Evolutionary conservation across 352 stramenopile species (phyloP).

Genomic region (Pythium brassicae): DNA sequence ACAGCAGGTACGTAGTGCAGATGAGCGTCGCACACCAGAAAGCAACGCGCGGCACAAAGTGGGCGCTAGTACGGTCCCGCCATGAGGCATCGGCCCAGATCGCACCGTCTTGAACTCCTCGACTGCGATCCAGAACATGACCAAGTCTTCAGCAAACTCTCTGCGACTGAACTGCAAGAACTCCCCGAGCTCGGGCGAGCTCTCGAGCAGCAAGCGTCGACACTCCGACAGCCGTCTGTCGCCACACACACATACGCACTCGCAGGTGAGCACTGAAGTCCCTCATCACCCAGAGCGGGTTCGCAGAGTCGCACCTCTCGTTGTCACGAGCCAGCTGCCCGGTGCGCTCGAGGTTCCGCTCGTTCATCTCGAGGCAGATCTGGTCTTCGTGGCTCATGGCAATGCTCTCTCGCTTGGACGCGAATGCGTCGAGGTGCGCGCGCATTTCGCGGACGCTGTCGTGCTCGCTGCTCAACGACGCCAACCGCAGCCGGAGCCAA

Average conservation of each 20-base stretch:
- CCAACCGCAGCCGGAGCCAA: slow-evolving; percentile 12
- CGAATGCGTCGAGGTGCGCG: slow-evolving; percentile 28
- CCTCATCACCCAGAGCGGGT: background rate
- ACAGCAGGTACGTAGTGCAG: too few relatives aligned
- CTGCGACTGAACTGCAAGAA: slow-evolving; percentile 41
- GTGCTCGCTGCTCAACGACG: slow-evolving; percentile 9
- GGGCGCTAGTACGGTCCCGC: background rate
- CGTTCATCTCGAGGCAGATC: slow-evolving; percentile 18
- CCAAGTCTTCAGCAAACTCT: slow-evolving; percentile 55
- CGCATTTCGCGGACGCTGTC: slow-evolving; percentile 16
- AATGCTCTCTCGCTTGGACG: slow-evolving; percentile 30
- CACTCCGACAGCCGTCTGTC: slow-evolving; percentile 32
- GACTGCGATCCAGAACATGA: slow-evolving; percentile 60
- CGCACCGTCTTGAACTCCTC: slow-evolving; percentile 46
- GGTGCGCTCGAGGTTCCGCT: slow-evolving; percentile 15
- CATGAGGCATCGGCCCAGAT: background rate
- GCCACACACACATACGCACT: background rate
- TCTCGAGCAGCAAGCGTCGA: slow-evolving; percentile 30
- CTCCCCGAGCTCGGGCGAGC: slow-evolving; percentile 19
- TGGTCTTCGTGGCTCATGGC: slow-evolving; percentile 29
- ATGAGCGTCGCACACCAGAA: background rate
- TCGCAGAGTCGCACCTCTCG: slow-evolving; percentile 19
- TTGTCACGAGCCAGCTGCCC: slow-evolving; percentile 20
- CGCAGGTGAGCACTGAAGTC: background rate
- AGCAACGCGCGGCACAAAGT: too few relatives aligned